phyloP scores from a whole-genome alignment of 2,329 filamentous ascomycete genomes.

The Botrytis tulipae region DNA sequence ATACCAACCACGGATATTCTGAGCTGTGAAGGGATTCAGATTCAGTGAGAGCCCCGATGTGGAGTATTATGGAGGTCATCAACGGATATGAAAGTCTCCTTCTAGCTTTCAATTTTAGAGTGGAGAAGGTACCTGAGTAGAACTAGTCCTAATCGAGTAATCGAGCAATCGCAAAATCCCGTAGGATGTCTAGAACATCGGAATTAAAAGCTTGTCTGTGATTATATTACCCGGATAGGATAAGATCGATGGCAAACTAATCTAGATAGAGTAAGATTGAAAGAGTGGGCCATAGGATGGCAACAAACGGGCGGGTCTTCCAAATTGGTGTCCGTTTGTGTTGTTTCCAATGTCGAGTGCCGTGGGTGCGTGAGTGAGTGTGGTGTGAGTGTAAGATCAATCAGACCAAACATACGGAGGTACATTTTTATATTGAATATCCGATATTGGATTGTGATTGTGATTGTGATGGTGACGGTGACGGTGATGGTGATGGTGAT shows the following conservation, averaged over 20 bases:
- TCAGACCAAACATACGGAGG: neutral
- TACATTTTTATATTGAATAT: neutral
- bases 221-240: neutral
- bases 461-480: no score
- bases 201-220: neutral
- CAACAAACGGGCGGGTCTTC: neutral
- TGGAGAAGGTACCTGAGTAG: neutral
- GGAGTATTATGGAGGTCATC: neutral
- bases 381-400: neutral
- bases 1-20: neutral
- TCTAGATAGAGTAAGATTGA: rapidly evolving
- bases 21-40: neutral
- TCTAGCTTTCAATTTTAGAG: neutral
- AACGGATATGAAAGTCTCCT: conserved; percentile 1
- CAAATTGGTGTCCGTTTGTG: neutral
- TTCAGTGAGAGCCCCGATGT: neutral
- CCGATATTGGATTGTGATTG: neutral
- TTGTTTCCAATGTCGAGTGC: neutral
- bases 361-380: neutral
- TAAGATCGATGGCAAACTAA: rapidly evolving
- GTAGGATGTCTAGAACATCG: neutral
- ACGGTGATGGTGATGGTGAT: no score
- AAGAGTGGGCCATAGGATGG: neutral
- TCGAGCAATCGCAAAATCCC: neutral
- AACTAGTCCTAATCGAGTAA: neutral